phyloP scores from a whole-genome alignment of 2,329 filamentous ascomycete genomes.

The Colletotrichum shisoi region DNA sequence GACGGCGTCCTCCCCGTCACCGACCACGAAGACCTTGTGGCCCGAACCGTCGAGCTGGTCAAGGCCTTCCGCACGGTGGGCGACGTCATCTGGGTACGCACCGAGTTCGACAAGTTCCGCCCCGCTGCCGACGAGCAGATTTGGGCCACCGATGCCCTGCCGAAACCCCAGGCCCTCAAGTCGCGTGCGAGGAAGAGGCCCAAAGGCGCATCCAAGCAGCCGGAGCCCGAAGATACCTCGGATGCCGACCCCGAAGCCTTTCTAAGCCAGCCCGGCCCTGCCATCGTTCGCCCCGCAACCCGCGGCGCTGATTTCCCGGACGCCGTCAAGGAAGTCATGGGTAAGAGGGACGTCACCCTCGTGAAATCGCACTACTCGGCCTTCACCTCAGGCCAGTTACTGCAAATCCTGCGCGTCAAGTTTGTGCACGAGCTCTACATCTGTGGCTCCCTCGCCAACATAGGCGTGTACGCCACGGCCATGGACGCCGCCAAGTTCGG shows the following conservation, averaged over 20 bases:
- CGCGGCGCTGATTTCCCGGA: constrained; percentile 57
- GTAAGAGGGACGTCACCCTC: constrained; percentile 59
- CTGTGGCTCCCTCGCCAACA: constrained; percentile 84
- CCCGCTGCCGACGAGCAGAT: constrained; percentile 63
- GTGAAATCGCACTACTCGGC: constrained; percentile 88
- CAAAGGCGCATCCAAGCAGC: constrained; percentile 29
- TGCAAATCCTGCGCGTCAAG: constrained; percentile 80
- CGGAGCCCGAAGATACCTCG: constrained; percentile 27
- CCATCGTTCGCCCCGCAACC: constrained; percentile 56
- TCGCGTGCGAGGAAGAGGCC: constrained; percentile 42
- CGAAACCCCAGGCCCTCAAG: constrained; percentile 27
- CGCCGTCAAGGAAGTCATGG: constrained; percentile 54
- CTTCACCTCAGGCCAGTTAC: constrained; percentile 75
- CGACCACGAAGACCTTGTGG: constrained; percentile 70
- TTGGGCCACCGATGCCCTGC: constrained; percentile 51
- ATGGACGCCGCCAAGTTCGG: constrained; percentile 89
- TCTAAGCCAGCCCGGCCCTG: constrained; percentile 53
- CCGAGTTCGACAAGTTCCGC: constrained; percentile 72
- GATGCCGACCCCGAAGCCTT: constrained; percentile 55
- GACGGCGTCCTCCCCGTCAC: constrained; percentile 73
- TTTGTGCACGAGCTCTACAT: constrained; percentile 90
- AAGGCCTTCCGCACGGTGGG: constrained; percentile 75
- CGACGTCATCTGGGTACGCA: constrained; percentile 84
- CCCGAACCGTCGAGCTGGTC: constrained; percentile 71
- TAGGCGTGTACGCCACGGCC: constrained; percentile 90